Conservation (phyloP, 768 basidiomycete genomes). For the Pholiota conissans region DNA sequence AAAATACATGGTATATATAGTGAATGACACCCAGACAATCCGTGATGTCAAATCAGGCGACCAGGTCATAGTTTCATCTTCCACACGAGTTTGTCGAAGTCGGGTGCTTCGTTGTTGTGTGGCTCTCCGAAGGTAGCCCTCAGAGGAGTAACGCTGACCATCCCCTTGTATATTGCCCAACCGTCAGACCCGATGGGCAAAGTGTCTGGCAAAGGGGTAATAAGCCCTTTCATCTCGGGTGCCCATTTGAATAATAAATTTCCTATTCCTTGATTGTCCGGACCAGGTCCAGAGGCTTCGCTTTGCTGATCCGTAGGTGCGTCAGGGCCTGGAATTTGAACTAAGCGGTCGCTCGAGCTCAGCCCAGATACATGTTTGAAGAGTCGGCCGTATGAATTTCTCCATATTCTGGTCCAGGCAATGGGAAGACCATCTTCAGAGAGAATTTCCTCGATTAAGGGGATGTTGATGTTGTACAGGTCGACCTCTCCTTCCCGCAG, state of each 20-base stretch:
- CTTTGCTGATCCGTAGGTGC: constrained; percentile 33
- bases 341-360: constrained; percentile 19
- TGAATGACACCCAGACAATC: background rate
- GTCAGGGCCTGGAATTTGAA: constrained; percentile 39
- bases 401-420: constrained; percentile 83
- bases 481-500: constrained; percentile 68
- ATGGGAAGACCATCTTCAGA: constrained; percentile 62
- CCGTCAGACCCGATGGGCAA: constrained; percentile 82
- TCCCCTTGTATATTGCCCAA: constrained; percentile 74
- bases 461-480: constrained; percentile 87
- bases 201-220: constrained; percentile 54
- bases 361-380: constrained; percentile 54
- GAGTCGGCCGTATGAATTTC: constrained; percentile 79
- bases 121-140: constrained; percentile 76
- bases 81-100: constrained; percentile 46
- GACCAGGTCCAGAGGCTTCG: constrained; percentile 4
- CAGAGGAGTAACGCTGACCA: constrained; percentile 77
- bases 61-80: constrained; percentile 64
- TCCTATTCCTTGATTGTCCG: constrained; percentile 21
- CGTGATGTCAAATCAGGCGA: too few relatives aligned
- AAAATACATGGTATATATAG: background rate
- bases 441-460: constrained; percentile 68
- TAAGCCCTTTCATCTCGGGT: constrained; percentile 65
- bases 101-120: constrained; percentile 21
- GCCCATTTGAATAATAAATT: constrained; percentile 72